Percentiles rank a stretch among this genome's conserved stretches.
phyloP scores from a whole-genome alignment of 352 stramenopile species.

The Pythium aphanidermatum region DNA sequence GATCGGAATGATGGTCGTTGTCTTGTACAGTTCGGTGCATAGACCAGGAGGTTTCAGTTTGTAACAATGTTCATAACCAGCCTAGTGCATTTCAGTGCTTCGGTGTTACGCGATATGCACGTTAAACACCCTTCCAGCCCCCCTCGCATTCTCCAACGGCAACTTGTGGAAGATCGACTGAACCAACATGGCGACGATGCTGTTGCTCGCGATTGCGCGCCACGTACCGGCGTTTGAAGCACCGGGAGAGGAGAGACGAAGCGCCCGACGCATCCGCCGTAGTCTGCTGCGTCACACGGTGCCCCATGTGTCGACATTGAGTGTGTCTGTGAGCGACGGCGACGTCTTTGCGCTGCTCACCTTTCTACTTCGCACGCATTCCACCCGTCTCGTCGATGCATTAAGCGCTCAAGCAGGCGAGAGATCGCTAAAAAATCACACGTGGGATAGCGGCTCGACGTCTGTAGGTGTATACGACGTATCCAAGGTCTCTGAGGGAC shows the following conservation, averaged over 20 bases:
- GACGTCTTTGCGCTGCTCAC: constrained; percentile 13
- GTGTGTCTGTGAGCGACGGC: constrained; percentile 11
- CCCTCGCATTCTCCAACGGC: constrained; percentile 2
- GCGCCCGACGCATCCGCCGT: constrained; percentile 19
- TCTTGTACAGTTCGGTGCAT: too few relatives aligned
- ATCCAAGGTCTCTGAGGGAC: neutral
- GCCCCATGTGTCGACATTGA: neutral
- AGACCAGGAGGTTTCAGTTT: too few relatives aligned
- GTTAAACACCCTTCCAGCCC: too few relatives aligned
- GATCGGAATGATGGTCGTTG: too few relatives aligned
- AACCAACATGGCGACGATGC: neutral
- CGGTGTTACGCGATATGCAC: too few relatives aligned
- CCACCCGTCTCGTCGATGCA: constrained; percentile 1
- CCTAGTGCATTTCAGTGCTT: too few relatives aligned
- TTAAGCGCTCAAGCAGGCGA: neutral
- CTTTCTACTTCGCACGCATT: constrained; percentile 1
- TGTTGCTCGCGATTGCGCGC: constrained; percentile 22
- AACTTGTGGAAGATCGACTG: neutral
- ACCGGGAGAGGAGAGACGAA: constrained; percentile 25
- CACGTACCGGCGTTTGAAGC: constrained; percentile 38
- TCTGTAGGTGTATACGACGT: constrained; percentile 3
- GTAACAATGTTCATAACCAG: too few relatives aligned
- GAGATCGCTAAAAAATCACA: neutral
- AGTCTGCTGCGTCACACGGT: neutral
- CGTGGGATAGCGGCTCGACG: too few relatives aligned